These are phyloP conservation scores for Neophaeococcomyces aloes DNA, from an alignment of 2,329 filamentous ascomycete genomes.

Conservation along the genomic window DNA sequence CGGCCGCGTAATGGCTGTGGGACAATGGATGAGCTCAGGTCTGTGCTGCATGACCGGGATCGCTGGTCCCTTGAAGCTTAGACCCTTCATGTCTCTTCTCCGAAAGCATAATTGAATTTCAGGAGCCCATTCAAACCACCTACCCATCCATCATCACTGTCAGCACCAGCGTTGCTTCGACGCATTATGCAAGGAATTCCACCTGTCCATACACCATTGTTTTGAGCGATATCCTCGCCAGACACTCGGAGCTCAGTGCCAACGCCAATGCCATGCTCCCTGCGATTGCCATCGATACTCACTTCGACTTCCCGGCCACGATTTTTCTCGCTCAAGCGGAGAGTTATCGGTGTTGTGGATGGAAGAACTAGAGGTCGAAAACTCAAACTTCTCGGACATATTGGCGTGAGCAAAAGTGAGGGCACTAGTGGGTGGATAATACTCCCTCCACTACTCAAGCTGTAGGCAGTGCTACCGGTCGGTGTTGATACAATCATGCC, in stretches of 20 bases:
- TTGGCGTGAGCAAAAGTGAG: conserved; percentile 80
- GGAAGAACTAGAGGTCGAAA: conserved; percentile 88
- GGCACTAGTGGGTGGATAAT: conserved; percentile 92
- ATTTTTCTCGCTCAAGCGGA: conserved; percentile 73
- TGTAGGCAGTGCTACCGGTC: conserved; percentile 91
- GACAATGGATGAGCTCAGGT: too few species aligned
- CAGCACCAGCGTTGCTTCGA: conserved; percentile 38
- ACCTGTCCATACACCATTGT: conserved; percentile 49
- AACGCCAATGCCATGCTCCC: conserved; percentile 54
- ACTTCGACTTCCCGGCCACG: conserved; percentile 66
- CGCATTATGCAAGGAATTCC: conserved; percentile 89
- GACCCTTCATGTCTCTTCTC: conserved; percentile 41
- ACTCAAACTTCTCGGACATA: conserved; percentile 81
- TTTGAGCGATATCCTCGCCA: conserved; percentile 63
- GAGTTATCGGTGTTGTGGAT: conserved; percentile 68
- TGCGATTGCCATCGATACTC: conserved; percentile 63
- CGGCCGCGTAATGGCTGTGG: too few species aligned
- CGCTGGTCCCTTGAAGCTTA: neutral
- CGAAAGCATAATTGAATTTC: conserved; percentile 98
- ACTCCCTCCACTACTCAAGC: conserved; percentile 78
- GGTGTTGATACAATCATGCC: conserved; percentile 91
- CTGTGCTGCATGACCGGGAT: neutral
- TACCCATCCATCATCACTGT: conserved; percentile 83
- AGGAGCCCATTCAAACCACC: conserved; percentile 83
- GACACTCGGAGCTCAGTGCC: conserved; percentile 81